Percentiles rank a stretch among this genome's conserved stretches.
Conservation (phyloP, 768 basidiomycete genomes). For the Pisolithus microcarpus region DNA sequence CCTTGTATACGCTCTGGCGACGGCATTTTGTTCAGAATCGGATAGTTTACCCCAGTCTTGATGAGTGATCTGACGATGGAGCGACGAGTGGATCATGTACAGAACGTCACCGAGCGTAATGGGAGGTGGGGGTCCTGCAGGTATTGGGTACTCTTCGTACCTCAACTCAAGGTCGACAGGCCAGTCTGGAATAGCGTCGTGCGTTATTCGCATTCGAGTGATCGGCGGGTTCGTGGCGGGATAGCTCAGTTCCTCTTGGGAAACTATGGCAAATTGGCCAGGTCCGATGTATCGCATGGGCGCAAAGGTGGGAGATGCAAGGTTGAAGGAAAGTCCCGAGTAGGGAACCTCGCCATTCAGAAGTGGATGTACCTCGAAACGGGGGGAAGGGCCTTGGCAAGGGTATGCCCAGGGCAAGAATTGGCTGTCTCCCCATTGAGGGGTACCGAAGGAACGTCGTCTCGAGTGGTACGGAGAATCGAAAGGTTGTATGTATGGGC, state of each 20-base stretch:
- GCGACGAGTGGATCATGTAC: constrained; percentile 38
- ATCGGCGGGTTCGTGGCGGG: constrained; percentile 51
- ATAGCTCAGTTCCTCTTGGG: constrained; percentile 40
- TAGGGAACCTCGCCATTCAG: constrained; percentile 45
- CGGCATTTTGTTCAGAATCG: constrained; percentile 20
- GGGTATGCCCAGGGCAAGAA: constrained; percentile 17
- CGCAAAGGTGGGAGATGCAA: constrained; percentile 40
- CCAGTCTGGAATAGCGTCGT: constrained; percentile 55
- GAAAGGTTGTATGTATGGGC: constrained; percentile 18
- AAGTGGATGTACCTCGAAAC: constrained; percentile 23
- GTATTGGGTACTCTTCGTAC: constrained; percentile 18
- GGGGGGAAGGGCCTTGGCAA: constrained; percentile 11
- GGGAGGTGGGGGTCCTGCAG: constrained; percentile 26
- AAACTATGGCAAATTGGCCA: constrained; percentile 33
- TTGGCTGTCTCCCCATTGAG: constrained; percentile 14
- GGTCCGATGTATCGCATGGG: constrained; percentile 37
- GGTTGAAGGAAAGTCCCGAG: constrained; percentile 47
- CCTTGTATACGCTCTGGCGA: constrained; percentile 32
- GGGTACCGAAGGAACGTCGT: constrained; percentile 25
- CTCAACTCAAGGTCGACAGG: constrained; percentile 46
- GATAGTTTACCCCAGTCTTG: constrained; percentile 29
- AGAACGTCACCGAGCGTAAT: constrained; percentile 56
- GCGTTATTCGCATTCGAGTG: constrained; percentile 48
- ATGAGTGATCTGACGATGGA: constrained; percentile 37
- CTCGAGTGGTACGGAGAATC: constrained; percentile 9